Conservation (phyloP, 371 early-diverging fungal genomes). For the Chytridiales sp. region DNA sequence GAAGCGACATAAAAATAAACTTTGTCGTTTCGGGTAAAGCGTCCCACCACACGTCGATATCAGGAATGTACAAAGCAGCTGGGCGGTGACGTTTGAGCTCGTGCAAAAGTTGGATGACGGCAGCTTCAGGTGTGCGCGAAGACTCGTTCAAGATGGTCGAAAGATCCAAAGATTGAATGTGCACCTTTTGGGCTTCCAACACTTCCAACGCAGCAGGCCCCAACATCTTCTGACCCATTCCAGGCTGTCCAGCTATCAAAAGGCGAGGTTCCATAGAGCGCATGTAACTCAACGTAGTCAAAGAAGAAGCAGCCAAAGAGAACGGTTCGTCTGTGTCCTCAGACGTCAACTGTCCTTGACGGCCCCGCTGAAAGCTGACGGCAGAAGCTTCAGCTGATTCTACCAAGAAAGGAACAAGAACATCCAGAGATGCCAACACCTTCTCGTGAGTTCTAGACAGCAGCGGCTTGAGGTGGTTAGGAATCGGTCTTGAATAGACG, state of each 20-base stretch:
- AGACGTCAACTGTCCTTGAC: background rate
- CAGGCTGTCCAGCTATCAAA: slow-evolving; percentile 51
- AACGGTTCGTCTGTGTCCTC: background rate
- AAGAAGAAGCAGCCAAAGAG: background rate
- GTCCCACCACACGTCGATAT: slow-evolving; percentile 51
- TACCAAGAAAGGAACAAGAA: slow-evolving; percentile 23
- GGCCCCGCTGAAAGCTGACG: slow-evolving; percentile 17
- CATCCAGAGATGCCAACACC: slow-evolving; percentile 21
- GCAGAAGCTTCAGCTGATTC: slow-evolving; percentile 20
- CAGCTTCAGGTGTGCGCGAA: slow-evolving; percentile 44
- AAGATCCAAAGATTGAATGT: slow-evolving; percentile 46
- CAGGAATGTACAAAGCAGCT: slow-evolving; percentile 54
- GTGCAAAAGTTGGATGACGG: slow-evolving; percentile 48
- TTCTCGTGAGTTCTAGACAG: slow-evolving; percentile 17
- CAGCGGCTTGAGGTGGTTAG: slow-evolving; percentile 39
- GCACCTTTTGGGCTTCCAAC: slow-evolving; percentile 46
- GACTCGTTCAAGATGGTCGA: slow-evolving; percentile 12
- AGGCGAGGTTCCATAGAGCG: slow-evolving; percentile 50
- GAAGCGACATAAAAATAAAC: slow-evolving; percentile 43
- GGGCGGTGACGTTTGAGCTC: slow-evolving; percentile 57
- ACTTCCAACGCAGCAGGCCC: slow-evolving; percentile 51
- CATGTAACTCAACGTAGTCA: slow-evolving; percentile 10
- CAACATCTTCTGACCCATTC: slow-evolving; percentile 53
- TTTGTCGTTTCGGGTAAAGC: slow-evolving; percentile 41
- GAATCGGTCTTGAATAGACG: slow-evolving; percentile 46